Base-by-base conservation (phyloP, 768 basidiomycete genomes). In the Serendipita indica region DNA sequence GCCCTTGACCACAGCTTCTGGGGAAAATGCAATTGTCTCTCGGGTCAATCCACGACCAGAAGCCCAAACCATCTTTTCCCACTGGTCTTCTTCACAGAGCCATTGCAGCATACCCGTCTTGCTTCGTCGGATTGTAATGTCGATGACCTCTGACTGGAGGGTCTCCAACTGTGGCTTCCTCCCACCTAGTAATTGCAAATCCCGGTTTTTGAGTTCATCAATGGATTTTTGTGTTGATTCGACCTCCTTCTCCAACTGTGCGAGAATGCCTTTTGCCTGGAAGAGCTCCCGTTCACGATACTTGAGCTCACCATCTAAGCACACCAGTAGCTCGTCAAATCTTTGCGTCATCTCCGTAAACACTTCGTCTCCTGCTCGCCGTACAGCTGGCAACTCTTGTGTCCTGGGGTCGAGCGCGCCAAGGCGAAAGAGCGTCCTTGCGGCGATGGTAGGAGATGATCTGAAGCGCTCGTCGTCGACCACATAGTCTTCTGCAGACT, bases 401-500 rank as follows among this genome's bases (percentile, higher is more conserved):
- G 49, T 54, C 0, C 32, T 54, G n/a, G 49, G 49, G 30, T 54
- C 49, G 22, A 54, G 25, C 10, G 49, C 49, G 32, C 49, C 49
- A 22, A 54, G 22, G n/a, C 49, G 22, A 54, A 54, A 54, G 12
- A 63, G 30, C 20, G 75, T 71, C 49, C 86, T 79, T 6, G 87
- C 83, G 12, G 81, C 78, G 4, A 89, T 83, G 0, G 82, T 79
- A 2, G 93, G 93, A 4, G 91, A 94, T 1, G 89, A 87, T 35
- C 94, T 79, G 73, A 97, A 97, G 49, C 93, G 82, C 69, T 98
- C 96, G 68, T 99, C 96, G 69, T 99, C 96, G 33, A 99, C 77
- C 63, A 99, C 98, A 67, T 98, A 99, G 68, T 98, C 96, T 71
- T 99, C 94, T 2, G 96, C 88, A 61, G 84, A 92, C 73, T 98